phyloP scores from a whole-genome alignment of 2,329 filamentous ascomycete genomes.

The Exophiala sp. region DNA sequence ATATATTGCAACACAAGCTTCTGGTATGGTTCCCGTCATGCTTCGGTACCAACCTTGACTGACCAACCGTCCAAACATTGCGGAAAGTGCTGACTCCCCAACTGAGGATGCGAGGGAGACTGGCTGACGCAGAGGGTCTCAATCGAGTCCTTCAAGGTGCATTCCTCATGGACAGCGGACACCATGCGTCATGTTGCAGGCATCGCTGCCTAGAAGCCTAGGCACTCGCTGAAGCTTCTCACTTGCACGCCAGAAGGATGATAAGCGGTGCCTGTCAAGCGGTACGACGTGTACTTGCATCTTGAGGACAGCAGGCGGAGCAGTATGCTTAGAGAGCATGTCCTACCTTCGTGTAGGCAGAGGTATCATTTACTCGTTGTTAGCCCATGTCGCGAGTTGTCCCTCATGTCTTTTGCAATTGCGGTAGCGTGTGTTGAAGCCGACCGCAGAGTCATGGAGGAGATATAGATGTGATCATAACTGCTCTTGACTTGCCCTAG shows the following conservation, averaged over 20 bases:
- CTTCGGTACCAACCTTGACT: constrained; percentile 16
- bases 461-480: neutral
- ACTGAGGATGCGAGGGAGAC: constrained; percentile 1
- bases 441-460: too few relatives aligned
- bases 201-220: constrained; percentile 21
- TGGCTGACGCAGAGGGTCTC: constrained; percentile 1
- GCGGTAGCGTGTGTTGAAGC: too few relatives aligned
- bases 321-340: neutral
- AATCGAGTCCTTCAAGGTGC: too few relatives aligned
- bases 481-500: too few relatives aligned
- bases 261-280: constrained; percentile 17
- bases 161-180: constrained; percentile 4
- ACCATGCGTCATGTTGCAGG: constrained; percentile 20
- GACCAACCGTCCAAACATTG: constrained; percentile 2
- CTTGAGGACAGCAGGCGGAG: neutral
- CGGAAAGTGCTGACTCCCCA: constrained; percentile 1
- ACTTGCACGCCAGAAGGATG: constrained; percentile 4
- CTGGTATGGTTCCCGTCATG: constrained; percentile 17
- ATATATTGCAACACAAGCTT: constrained; percentile 19
- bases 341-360: neutral
- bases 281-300: constrained; percentile 21
- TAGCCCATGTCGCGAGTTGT: neutral
- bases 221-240: constrained; percentile 1
- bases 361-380: neutral
- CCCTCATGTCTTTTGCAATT: neutral